These are phyloP conservation scores for Herpotrichia juniperi DNA, from an alignment of 2,329 filamentous ascomycete species.

Conservation along the genomic window DNA sequence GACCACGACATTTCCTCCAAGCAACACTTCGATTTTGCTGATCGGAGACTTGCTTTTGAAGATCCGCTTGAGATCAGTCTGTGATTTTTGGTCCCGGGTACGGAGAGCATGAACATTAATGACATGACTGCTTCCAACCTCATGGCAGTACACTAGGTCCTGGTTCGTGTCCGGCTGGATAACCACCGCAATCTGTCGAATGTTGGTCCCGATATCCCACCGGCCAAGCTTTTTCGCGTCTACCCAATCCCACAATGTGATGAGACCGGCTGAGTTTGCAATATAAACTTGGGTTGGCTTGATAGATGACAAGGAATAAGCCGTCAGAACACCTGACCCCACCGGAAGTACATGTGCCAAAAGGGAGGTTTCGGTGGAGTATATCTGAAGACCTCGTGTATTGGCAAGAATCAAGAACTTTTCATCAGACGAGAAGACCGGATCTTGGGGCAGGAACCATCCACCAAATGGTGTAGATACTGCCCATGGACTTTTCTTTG, in stretches of 20 bases:
- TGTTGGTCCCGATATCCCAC: constrained; percentile 50
- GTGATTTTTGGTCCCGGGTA: constrained; percentile 30
- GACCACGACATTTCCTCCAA: constrained; percentile 64
- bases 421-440: constrained; percentile 64
- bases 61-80: constrained; percentile 42
- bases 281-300: constrained; percentile 61
- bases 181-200: constrained; percentile 40
- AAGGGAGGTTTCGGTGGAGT: constrained; percentile 80
- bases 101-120: constrained; percentile 43
- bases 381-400: constrained; percentile 77
- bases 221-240: constrained; percentile 50
- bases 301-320: constrained; percentile 58
- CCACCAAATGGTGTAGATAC: constrained; percentile 60
- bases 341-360: constrained; percentile 73
- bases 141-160: constrained; percentile 48
- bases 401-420: constrained; percentile 75
- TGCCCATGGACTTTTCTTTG: constrained; percentile 31
- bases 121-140: constrained; percentile 47
- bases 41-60: constrained; percentile 47
- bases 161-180: constrained; percentile 33
- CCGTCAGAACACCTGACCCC: constrained; percentile 52
- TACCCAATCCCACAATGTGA: constrained; percentile 66
- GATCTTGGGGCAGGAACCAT: constrained; percentile 61
- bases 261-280: constrained; percentile 56
- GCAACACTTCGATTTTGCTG: constrained; percentile 51